These are phyloP conservation scores for Scheffersomyces lignicola DNA, from an alignment of 1,139 yeast species.

Conservation along the genomic window DNA sequence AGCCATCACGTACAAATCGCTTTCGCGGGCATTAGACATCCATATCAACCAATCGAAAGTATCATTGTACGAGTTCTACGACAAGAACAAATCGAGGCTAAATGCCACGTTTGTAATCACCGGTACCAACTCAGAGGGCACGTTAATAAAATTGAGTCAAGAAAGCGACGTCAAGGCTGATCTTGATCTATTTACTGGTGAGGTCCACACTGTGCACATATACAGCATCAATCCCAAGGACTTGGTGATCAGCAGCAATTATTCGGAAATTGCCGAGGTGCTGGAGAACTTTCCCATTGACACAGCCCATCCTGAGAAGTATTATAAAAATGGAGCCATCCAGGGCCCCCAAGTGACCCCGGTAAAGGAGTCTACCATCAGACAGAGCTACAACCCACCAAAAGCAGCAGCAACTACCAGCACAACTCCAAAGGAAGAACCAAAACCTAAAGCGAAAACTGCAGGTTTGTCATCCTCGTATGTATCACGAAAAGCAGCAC, in stretches of 20 bases:
- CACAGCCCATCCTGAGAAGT: slow-evolving; percentile 18
- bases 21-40: slow-evolving; percentile 26
- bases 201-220: slow-evolving; percentile 24
- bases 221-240: slow-evolving; percentile 28
- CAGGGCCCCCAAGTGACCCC: slow-evolving; percentile 30
- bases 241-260: slow-evolving; percentile 13
- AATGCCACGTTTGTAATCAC: slow-evolving; percentile 35
- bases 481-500: slow-evolving; percentile 26
- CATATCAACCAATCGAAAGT: slow-evolving; percentile 32
- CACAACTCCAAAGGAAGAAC: slow-evolving; percentile 3
- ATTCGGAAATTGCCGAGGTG: slow-evolving; percentile 29
- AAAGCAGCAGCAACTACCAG: not conserved
- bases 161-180: slow-evolving; percentile 16
- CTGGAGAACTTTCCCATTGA: slow-evolving; percentile 25
- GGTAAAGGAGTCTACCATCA: slow-evolving; percentile 9
- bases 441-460: slow-evolving; percentile 14
- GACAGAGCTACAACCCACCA: slow-evolving; percentile 1
- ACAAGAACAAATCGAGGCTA: slow-evolving; percentile 29
- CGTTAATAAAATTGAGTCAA: slow-evolving; percentile 21
- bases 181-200: slow-evolving; percentile 12
- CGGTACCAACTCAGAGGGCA: slow-evolving; percentile 19
- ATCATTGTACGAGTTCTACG: slow-evolving; percentile 31
- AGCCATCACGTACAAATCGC: slow-evolving; percentile 31
- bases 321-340: slow-evolving; percentile 33
- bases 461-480: slow-evolving; percentile 25